Evolutionary conservation across 257 asterid species (phyloP).

Genomic region (Jasminum sambac): DNA sequence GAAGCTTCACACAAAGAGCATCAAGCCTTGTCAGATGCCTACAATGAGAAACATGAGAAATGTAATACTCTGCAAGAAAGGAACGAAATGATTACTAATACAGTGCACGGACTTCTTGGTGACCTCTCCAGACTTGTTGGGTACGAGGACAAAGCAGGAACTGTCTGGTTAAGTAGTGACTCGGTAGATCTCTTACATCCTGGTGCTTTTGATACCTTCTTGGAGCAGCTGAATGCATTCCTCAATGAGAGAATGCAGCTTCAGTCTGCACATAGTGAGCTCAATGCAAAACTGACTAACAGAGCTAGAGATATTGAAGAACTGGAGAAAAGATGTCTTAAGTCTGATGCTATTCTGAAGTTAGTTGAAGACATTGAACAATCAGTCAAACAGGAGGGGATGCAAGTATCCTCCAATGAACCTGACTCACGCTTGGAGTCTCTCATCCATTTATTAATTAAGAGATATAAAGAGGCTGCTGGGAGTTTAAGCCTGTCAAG

Average conservation of each 20-base stretch:
- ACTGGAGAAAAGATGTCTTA: constrained; percentile 49
- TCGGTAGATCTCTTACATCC: constrained; percentile 48
- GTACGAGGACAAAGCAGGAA: constrained; percentile 37
- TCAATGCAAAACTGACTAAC: constrained; percentile 52
- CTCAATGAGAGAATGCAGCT: constrained; percentile 55
- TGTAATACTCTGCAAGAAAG: constrained; percentile 34
- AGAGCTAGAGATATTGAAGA: constrained; percentile 51
- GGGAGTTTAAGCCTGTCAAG: constrained; percentile 45
- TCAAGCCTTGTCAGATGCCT: constrained; percentile 44
- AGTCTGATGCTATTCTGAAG: constrained; percentile 48
- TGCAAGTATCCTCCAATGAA: constrained; percentile 36
- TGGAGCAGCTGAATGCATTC: constrained; percentile 51
- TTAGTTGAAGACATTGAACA: constrained; percentile 60
- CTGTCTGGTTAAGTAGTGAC: constrained; percentile 36
- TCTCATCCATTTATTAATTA: constrained; percentile 56
- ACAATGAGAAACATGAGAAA: constrained; percentile 34
- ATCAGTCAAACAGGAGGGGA: constrained; percentile 51
- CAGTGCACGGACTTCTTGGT: constrained; percentile 46
- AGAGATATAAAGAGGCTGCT: constrained; percentile 58
- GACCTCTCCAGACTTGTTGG: constrained; percentile 58
- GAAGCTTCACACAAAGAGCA: constrained; percentile 48
- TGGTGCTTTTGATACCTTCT: constrained; percentile 42
- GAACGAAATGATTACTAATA: constrained; percentile 41
- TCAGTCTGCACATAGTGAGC: constrained; percentile 53
- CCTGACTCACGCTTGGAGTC: constrained; percentile 58